Conservation (phyloP, 257 asterid genomes). For the Rubia yunnanensis region DNA sequence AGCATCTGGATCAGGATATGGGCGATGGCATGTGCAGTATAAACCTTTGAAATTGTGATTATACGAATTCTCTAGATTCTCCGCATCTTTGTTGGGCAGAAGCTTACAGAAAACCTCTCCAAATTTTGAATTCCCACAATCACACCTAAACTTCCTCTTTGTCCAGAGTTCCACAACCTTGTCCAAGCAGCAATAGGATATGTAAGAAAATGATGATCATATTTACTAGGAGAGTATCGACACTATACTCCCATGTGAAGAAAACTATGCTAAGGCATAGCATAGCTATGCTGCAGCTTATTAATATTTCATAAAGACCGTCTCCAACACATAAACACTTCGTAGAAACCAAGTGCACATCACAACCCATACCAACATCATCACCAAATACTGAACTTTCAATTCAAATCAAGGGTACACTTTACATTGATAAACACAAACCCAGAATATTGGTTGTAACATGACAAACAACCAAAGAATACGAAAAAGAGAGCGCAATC, state of each 20-base stretch:
- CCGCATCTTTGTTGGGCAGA: slow-evolving; percentile 66
- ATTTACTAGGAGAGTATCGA: neutral
- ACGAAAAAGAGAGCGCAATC: neutral
- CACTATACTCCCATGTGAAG: no score
- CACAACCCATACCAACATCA: neutral
- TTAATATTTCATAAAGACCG: neutral
- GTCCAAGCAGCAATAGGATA: slow-evolving; percentile 20
- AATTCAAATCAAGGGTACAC: neutral
- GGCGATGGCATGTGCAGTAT: slow-evolving; percentile 89
- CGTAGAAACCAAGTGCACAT: neutral
- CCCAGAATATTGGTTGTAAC: neutral
- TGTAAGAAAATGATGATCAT: neutral
- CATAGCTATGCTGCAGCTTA: neutral
- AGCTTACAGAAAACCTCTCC: slow-evolving; percentile 90
- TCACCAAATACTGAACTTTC: neutral
- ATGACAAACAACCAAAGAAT: neutral
- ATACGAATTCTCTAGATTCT: slow-evolving; percentile 56
- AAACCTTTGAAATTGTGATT: slow-evolving; percentile 89
- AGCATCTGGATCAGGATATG: slow-evolving; percentile 88
- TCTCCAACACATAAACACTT: neutral
- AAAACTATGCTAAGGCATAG: slow-evolving; percentile 1
- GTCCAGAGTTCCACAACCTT: slow-evolving; percentile 98
- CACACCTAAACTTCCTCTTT: slow-evolving; percentile 88
- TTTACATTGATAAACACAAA: no score
- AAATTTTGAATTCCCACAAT: slow-evolving; percentile 96